Evolutionary conservation across 352 stramenopile genomes (phyloP).

Genomic region (Elongisporangium prolatum): DNA sequence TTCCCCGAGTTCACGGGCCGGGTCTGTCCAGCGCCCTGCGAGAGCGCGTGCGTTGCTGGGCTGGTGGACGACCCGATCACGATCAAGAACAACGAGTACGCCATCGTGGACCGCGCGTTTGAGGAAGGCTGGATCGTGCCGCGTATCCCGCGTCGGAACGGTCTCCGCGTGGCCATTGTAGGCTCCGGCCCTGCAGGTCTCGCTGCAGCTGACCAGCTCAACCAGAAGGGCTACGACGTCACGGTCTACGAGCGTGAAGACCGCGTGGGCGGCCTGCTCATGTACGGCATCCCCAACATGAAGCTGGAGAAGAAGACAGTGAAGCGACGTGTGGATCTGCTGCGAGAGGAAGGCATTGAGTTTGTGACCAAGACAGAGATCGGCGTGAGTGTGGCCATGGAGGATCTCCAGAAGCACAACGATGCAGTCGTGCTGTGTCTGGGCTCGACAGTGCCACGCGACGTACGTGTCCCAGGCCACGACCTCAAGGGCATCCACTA

Average conservation of each 20-base stretch:
- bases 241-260: constrained; percentile 97
- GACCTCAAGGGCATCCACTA: constrained; percentile 96
- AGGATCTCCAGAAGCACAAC: constrained; percentile 60
- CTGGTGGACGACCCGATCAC: constrained; percentile 95
- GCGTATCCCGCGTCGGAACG: constrained; percentile 91
- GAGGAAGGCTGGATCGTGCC: constrained; percentile 95
- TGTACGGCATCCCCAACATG: constrained; percentile 99
- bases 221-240: constrained; percentile 95
- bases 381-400: constrained; percentile 80
- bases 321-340: constrained; percentile 91
- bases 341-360: constrained; percentile 95
- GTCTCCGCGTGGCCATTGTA: constrained; percentile 95
- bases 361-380: constrained; percentile 96
- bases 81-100: constrained; percentile 99
- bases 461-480: constrained; percentile 85
- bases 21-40: constrained; percentile 96
- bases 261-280: constrained; percentile 93
- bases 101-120: constrained; percentile 95
- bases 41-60: constrained; percentile 94
- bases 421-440: constrained; percentile 94
- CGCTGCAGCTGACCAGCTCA: constrained; percentile 94
- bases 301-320: constrained; percentile 98
- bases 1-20: constrained; percentile 98
- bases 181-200: constrained; percentile 92
- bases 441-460: constrained; percentile 93